These are phyloP conservation scores for Aspergillus arachidicola DNA, from an alignment of 2,329 filamentous ascomycete genomes.

Conservation along the genomic window DNA sequence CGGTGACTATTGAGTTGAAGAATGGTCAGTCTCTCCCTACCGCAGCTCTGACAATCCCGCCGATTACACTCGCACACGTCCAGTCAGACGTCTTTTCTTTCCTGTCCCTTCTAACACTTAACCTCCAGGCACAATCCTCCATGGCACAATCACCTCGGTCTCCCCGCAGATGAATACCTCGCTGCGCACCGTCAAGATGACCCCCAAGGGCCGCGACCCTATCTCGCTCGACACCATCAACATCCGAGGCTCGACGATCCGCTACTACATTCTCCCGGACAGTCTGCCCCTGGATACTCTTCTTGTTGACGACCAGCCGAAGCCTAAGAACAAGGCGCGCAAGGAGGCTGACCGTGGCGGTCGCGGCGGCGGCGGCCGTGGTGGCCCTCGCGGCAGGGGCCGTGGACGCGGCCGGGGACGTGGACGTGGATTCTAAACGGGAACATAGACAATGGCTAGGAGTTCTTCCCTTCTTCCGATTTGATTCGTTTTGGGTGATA, in stretches of 20 bases:
- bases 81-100: not conserved
- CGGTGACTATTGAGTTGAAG: conserved; percentile 96
- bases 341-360: conserved; percentile 72
- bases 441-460: conserved; percentile 14
- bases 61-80: conserved; percentile 4
- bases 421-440: conserved; percentile 25
- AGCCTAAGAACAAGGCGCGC: conserved; percentile 99
- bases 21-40: conserved; percentile 67
- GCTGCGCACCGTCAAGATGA: conserved; percentile 96
- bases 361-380: conserved; percentile 48
- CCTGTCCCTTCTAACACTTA: conserved; percentile 1
- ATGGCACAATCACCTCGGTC: conserved; percentile 95
- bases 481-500: conserved; percentile 23
- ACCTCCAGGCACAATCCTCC: conserved; percentile 79
- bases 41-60: not conserved
- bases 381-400: conserved; percentile 54
- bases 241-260: conserved; percentile 91
- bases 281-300: conserved; percentile 92
- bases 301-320: conserved; percentile 92
- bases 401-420: conserved; percentile 55
- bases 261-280: conserved; percentile 96
- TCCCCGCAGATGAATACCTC: conserved; percentile 99
- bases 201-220: conserved; percentile 80
- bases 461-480: conserved; percentile 23
- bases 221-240: conserved; percentile 93